Conservation (phyloP, 176 grass and related monocot species). For the Calamus simplicifolius region DNA sequence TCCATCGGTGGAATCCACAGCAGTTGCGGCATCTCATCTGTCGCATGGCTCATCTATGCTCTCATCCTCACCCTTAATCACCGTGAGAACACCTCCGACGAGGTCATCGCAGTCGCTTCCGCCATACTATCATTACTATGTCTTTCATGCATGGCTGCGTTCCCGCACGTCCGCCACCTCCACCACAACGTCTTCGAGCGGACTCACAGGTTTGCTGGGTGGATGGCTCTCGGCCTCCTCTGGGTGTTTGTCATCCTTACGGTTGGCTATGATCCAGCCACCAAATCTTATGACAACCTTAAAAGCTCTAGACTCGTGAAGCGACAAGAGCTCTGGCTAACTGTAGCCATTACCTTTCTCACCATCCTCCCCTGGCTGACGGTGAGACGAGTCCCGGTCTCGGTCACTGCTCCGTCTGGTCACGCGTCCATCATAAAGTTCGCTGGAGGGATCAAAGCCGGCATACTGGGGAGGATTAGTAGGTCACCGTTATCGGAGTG, state of each 20-base stretch:
- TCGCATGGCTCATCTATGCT: constrained; percentile 56
- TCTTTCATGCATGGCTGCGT: constrained; percentile 45
- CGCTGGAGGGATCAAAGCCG: constrained; percentile 36
- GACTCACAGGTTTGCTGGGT: constrained; percentile 69
- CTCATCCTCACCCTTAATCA: constrained; percentile 17
- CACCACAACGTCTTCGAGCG: constrained; percentile 83
- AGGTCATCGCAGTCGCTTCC: constrained; percentile 36
- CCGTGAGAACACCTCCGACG: constrained; percentile 14
- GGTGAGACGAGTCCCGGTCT: constrained; percentile 42
- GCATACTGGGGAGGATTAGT: constrained; percentile 64
- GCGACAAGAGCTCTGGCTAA: constrained; percentile 46
- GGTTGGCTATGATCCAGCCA: constrained; percentile 24
- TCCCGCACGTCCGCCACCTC: constrained; percentile 70
- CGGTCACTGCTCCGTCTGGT: constrained; percentile 35
- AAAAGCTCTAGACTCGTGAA: constrained; percentile 12
- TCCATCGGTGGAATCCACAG: constrained; percentile 65
- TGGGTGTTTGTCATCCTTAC: constrained; percentile 60
- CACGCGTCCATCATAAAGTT: constrained; percentile 60
- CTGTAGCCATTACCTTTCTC: constrained; percentile 50
- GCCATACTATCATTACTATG: constrained; percentile 40
- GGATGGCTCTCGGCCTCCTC: constrained; percentile 46
- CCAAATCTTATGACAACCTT: constrained; percentile 35
- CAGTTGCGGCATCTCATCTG: constrained; percentile 53
- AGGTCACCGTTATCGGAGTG: constrained; percentile 66
- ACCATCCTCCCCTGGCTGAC: constrained; percentile 56